phyloP scores from a whole-genome alignment of 148 eudicot genomes.

The Hydrangea macrophylla region DNA sequence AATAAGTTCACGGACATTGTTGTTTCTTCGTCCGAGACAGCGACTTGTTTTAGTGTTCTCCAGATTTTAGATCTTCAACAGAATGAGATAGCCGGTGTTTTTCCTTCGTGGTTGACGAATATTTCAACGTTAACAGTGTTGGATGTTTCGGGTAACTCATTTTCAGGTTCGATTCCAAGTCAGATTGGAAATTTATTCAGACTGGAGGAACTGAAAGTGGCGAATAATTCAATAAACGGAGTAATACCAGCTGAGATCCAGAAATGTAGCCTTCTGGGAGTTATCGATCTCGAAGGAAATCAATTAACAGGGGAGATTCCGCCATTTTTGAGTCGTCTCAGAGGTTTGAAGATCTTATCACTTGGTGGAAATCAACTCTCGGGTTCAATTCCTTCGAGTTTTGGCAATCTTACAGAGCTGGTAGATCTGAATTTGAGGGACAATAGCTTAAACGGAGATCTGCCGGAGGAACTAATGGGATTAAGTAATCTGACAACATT shows the following conservation, averaged over 20 bases:
- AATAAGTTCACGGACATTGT: conserved; percentile 46
- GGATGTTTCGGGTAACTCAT: conserved; percentile 58
- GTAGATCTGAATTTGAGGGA: conserved; percentile 44
- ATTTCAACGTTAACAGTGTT: conserved; percentile 33
- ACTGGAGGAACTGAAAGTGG: conserved; percentile 53
- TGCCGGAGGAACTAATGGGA: conserved; percentile 42
- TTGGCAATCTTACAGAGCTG: conserved; percentile 31
- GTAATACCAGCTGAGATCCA: conserved; percentile 44
- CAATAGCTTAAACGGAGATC: conserved; percentile 39
- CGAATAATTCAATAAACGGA: conserved; percentile 64
- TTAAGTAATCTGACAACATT: conserved; percentile 54
- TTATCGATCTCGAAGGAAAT: conserved; percentile 63
- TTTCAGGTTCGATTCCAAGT: conserved; percentile 42
- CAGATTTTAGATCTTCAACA: conserved; percentile 48
- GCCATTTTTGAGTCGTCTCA: conserved; percentile 42
- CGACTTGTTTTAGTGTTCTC: conserved; percentile 34
- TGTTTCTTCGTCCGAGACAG: conserved; percentile 10
- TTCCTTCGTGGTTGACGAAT: conserved; percentile 56
- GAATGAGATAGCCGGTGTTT: conserved; percentile 47
- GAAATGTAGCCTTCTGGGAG: conserved; percentile 37
- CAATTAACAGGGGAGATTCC: conserved; percentile 49
- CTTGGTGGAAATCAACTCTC: conserved; percentile 56
- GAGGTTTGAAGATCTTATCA: conserved; percentile 38
- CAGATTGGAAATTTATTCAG: conserved; percentile 35
- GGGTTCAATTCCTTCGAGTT: conserved; percentile 43